Conservation (phyloP, 192 early-diverging fungal genomes). For the Backusella circina region DNA sequence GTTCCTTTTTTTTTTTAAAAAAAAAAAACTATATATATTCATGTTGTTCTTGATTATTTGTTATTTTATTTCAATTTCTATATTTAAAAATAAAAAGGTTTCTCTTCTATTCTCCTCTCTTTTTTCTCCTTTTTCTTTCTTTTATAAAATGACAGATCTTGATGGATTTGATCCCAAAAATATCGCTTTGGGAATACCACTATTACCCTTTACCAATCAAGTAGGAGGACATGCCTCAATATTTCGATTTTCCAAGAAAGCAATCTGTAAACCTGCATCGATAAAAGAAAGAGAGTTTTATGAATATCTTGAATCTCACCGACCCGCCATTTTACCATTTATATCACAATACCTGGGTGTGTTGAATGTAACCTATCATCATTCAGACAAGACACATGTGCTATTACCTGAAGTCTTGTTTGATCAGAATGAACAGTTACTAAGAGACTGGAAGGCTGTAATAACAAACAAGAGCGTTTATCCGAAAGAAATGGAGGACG, state of each 20-base stretch:
- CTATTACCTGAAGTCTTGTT: slow-evolving; percentile 77
- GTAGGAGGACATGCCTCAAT: slow-evolving; percentile 97
- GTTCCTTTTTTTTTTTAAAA: slow-evolving; percentile 1
- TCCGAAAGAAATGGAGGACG: neutral
- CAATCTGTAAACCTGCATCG: slow-evolving; percentile 94
- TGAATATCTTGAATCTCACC: slow-evolving; percentile 72
- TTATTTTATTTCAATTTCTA: neutral
- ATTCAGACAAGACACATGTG: slow-evolving; percentile 18
- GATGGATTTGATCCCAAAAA: slow-evolving; percentile 30
- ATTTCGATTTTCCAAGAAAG: slow-evolving; percentile 92
- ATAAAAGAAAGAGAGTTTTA: slow-evolving; percentile 86
- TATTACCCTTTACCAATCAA: slow-evolving; percentile 81
- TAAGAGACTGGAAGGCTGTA: slow-evolving; percentile 56
- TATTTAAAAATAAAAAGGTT: neutral
- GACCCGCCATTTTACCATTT: slow-evolving; percentile 81
- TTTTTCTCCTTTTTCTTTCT: neutral
- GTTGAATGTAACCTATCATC: slow-evolving; percentile 84
- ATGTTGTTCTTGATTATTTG: neutral
- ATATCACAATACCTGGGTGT: slow-evolving; percentile 91
- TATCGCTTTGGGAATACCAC: slow-evolving; percentile 48
- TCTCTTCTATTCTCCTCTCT: neutral
- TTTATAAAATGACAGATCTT: neutral
- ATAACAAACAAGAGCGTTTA: neutral
- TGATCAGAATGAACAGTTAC: slow-evolving; percentile 87
- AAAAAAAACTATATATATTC: neutral